Base-by-base conservation (phyloP, 2,329 filamentous ascomycete genomes). In the Fusarium sp. region DNA sequence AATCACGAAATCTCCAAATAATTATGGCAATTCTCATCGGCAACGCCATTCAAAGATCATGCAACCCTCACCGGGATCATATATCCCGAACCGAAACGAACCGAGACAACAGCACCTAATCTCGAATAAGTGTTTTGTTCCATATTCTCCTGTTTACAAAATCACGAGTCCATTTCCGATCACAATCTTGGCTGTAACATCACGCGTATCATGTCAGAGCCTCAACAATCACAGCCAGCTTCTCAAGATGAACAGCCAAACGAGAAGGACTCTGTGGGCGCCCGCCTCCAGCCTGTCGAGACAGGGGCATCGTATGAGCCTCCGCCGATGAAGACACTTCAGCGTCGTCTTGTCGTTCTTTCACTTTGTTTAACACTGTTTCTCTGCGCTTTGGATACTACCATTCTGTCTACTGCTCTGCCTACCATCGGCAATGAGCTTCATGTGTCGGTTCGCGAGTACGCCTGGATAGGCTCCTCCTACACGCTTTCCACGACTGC, bases 401-500 rank as follows among this genome's bases (percentile, higher is more conserved):
- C 76, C 0, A 76, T 77, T 31, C 58, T 76, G 24, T 59, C 74
- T 0, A 77, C 76, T 0, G 75, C 75, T 5, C 47, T 77, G 9
- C 76, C 76, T 2, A 75, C 74, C 1, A 76, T 77, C 15, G 70
- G 69, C 6, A 58, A 63, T 2, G 63, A 68, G 1, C 66, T 77
- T 1, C 42, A 64, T 10, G 67, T 68, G 9, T 64, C 75, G 5
- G 57, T 66, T 3, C 63, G 69, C 3, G 63, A 74, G 15, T 77
- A 77, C 59, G 71, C 72, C 8, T 77, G 75, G 76, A 69, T 77
- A 5, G 68, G 71, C 6, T 75, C 69, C 13, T 68, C 69, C 0
- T 76, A 75, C 10, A 74, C 73, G 2, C 42, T 77, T 2, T 58
- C 75, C 1, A 75, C 63, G 3, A 74, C 71, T 15, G 66, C 71